Evolutionary conservation across 2,329 filamentous ascomycete genomes (phyloP), one percentile per base, ranked within the genome.

Genomic region (Beauveria australis): DNA sequence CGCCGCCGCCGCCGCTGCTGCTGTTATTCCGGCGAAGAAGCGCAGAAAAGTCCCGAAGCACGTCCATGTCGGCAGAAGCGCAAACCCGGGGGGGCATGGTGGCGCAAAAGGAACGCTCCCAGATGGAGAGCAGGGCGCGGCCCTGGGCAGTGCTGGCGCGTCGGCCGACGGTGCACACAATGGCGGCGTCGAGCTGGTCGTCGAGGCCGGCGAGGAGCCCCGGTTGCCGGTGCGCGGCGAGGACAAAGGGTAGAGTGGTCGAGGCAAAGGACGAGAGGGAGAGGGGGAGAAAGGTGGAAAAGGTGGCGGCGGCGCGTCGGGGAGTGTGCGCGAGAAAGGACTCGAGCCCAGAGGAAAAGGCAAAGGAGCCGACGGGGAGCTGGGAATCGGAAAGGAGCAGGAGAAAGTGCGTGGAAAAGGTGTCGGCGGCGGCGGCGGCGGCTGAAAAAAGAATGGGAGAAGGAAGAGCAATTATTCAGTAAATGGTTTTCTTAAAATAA

Each of bases 321-420:
- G 64, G 60, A 66, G 79, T 78, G 76, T 94, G 90, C 3, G 88
- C 87, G 19, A 92, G 84, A 72, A 88, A 93, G 46, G 89, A 93
- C 75, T 94, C 90, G 18, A 94, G 81, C 3, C 89, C 89, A 66
- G 85, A 89, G 77, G 86, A 90, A 77, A 93, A 94, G 68, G 90
- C 90, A 75, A 94, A 94, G n/a, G 89, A 91, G 61, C 90, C 90
- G 0, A 94, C 80, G 1, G 90, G 90, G 2, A 94, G 83, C 16
- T 89, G 89, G 1, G 90, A 92, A 77, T 94, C 90, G 53, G 90
- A 85, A 53, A 93, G 85, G 3, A 94, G 80, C 37, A 93, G 83
- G 43, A 92, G 82, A 65, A 88, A 87, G 73, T 93, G 90, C 52
- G 61, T 64, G 60, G 19, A 53, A 65, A 62, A 64, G 66, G 65